Evolutionary conservation across 257 asterid species (phyloP), one percentile per base, ranked within the genome.

Genomic region (Lycium ferocissimum): DNA sequence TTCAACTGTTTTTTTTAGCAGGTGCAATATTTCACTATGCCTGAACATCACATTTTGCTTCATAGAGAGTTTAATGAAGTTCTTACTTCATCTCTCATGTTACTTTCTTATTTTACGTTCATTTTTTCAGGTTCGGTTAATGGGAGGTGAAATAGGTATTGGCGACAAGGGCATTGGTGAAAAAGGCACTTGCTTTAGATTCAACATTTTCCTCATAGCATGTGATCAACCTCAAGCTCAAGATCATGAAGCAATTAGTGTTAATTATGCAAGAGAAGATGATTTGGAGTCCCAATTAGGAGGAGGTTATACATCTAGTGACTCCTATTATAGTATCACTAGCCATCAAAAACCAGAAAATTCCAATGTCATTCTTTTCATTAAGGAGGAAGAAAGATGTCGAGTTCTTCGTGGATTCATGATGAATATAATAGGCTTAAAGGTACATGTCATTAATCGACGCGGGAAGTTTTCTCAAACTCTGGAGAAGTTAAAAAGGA

Each of bases 111-210:
- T 57, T 57, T 57, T 1, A 26, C 12, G 59, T 70, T 1, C 13
- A 4, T 20, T 53, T 45, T 70, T n/a, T 58, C 58, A 92, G 95
- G 95, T 94, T 51, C 90, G 91, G 26, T 71, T 93, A 62, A 92
- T 94, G 94, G 96, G 95, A 1, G 97, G 96, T 49, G 97, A 95
- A 82, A 93, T 94, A 76, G 85, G 79, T 65, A 91, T 91, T 20
- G 79, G 89, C 61, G 94, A 93, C 53, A 92, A 92, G 54, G 88
- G 93, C 66, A 51, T 80, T 10, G 89, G 92, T 3, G 92, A 94
- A 84, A 89, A 71, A 59, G 95, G 95, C 12, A 92, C 90, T 37
- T 92, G 94, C 83, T 93, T 94, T 70, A 88, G 88, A 72, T 89
- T 93, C 61, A 91, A 86, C 43, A 86, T 84, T 56, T 80, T 90